Evolutionary conservation across 2,329 filamentous ascomycete species (phyloP).

Genomic region (Metarhizium humberi): DNA sequence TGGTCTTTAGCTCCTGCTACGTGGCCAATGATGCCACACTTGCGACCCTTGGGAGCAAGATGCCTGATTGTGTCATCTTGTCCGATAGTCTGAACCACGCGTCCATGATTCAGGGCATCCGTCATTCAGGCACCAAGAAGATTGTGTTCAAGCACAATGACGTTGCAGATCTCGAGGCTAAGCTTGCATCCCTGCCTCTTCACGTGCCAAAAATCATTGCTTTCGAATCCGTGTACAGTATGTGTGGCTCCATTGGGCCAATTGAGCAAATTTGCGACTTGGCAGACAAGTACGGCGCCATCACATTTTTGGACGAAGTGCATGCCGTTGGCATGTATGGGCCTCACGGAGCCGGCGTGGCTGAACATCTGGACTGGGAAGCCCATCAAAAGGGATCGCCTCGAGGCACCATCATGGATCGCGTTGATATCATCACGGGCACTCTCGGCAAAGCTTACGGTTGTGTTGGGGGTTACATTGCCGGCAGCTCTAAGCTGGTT

Average conservation of each 20-base stretch:
- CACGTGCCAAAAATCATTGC: slow-evolving; percentile 95
- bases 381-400: slow-evolving; percentile 68
- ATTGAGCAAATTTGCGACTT: slow-evolving; percentile 95
- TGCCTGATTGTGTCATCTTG: slow-evolving; percentile 95
- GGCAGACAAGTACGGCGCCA: slow-evolving; percentile 92
- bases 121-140: slow-evolving; percentile 94
- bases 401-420: slow-evolving; percentile 82
- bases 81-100: slow-evolving; percentile 96
- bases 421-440: slow-evolving; percentile 94
- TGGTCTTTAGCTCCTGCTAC: slow-evolving; percentile 97
- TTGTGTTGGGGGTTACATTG: slow-evolving; percentile 96
- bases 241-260: slow-evolving; percentile 95
- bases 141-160: slow-evolving; percentile 99
- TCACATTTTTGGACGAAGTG: slow-evolving; percentile 97
- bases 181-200: slow-evolving; percentile 77
- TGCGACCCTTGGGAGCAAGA: slow-evolving; percentile 90
- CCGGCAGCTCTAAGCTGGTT: slow-evolving; percentile 75
- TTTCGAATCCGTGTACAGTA: slow-evolving; percentile 98
- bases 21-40: slow-evolving; percentile 97
- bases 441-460: slow-evolving; percentile 97
- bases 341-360: slow-evolving; percentile 87
- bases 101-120: slow-evolving; percentile 98
- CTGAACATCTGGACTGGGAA: slow-evolving; percentile 93
- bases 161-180: slow-evolving; percentile 81
- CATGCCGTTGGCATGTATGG: slow-evolving; percentile 99